Percentiles rank a stretch among this genome's conserved stretches.
These are phyloP conservation scores for Elaeis guineensis DNA, from an alignment of 176 grass and related monocot species.

Conservation along the genomic window DNA sequence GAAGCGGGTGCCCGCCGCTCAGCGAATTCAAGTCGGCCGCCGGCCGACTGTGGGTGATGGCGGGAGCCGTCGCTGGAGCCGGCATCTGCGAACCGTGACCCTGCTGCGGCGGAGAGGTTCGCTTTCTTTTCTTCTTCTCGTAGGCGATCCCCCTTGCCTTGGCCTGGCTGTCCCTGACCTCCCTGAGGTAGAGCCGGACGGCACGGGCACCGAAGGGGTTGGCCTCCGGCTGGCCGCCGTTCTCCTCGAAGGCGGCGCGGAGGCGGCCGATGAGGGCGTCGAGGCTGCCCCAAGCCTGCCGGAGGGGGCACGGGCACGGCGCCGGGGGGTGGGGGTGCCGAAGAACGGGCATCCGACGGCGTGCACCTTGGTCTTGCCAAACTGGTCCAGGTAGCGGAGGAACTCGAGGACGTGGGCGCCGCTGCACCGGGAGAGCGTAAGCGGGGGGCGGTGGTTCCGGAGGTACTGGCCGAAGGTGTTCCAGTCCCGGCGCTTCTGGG, in stretches of 20 bases:
- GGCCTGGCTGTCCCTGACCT: conserved; percentile 28
- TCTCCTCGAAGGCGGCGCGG: conserved; percentile 80
- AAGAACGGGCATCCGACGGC: conserved; percentile 51
- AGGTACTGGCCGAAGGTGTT: conserved; percentile 81
- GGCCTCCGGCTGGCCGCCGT: conserved; percentile 53
- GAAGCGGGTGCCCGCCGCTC: neutral
- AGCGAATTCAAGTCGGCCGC: neutral
- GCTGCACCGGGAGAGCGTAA: conserved; percentile 65
- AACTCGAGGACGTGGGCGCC: conserved; percentile 78
- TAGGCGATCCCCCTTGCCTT: conserved; percentile 24
- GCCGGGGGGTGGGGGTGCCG: conserved; percentile 61
- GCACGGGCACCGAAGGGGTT: conserved; percentile 71
- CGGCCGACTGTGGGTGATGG: too few relatives aligned
- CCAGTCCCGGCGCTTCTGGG: conserved; percentile 85
- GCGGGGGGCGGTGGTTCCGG: conserved; percentile 75
- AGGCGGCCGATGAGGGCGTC: conserved; percentile 77
- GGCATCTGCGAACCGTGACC: neutral
- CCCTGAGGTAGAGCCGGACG: conserved; percentile 61
- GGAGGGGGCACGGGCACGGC: conserved; percentile 55
- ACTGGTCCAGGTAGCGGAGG: conserved; percentile 78
- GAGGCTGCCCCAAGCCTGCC: conserved; percentile 70
- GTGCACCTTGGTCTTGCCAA: conserved; percentile 82
- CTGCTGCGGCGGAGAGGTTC: neutral
- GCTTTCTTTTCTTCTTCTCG: conserved; percentile 11
- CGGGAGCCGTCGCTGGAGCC: neutral